Evolutionary conservation across 2,329 filamentous ascomycete genomes (phyloP).

Genomic region (Teratosphaeria gauchensis): DNA sequence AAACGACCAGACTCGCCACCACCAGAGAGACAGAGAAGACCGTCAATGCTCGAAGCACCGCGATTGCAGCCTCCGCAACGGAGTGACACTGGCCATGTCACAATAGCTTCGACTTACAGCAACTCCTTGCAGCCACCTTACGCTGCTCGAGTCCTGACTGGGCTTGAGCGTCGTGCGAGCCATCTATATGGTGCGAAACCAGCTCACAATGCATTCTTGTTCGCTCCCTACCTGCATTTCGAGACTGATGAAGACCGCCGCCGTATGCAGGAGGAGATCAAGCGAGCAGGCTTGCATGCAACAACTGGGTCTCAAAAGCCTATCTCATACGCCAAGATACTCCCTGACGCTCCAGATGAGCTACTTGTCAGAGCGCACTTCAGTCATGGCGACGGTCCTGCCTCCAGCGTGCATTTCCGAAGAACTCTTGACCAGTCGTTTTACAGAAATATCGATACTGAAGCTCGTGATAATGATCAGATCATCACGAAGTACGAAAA

Average conservation of each 20-base stretch:
- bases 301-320: background rate
- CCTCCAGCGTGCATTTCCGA: slow-evolving; percentile 42
- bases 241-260: slow-evolving; percentile 42
- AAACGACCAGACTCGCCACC: background rate
- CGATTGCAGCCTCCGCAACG: too few species aligned
- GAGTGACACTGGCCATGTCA: too few species aligned
- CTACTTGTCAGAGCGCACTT: slow-evolving; percentile 5
- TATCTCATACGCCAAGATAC: slow-evolving; percentile 12
- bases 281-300: slow-evolving; percentile 17
- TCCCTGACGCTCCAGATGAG: slow-evolving; percentile 28
- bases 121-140: too few species aligned
- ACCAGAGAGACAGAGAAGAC: too few species aligned
- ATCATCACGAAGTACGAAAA: slow-evolving; percentile 50
- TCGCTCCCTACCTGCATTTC: slow-evolving; percentile 59
- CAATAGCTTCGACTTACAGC: too few species aligned
- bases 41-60: too few species aligned
- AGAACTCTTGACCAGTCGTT: slow-evolving; percentile 58
- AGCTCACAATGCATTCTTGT: slow-evolving; percentile 32
- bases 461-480: slow-evolving; percentile 51
- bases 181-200: slow-evolving; percentile 4
- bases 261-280: slow-evolving; percentile 49
- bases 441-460: slow-evolving; percentile 55
- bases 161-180: background rate
- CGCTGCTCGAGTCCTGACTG: too few species aligned
- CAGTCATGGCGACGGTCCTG: background rate